Base-by-base conservation (phyloP, 1,284 basidiomycete genomes). In the Boletellus deceptivus region DNA sequence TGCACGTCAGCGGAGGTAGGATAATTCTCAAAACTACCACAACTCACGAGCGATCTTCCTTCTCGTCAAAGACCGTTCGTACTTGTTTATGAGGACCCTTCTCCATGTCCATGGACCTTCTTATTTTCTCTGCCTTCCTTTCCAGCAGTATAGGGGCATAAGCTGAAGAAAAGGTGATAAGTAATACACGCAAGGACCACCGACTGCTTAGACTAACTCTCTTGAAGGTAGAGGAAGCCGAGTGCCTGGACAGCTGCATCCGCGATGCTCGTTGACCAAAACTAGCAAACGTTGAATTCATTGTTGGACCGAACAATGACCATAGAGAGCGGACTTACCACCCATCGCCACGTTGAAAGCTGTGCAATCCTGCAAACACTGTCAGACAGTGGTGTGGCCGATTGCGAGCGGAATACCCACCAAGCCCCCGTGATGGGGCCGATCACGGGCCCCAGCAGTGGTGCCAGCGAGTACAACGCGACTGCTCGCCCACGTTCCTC, bases 401-500 rank as follows among this genome's bases (percentile, higher is more conserved):
- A 13, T 33, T 3, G 27, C 17, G 4, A 0, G 6, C 3, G 1
- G 9, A 44, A 4, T n/a, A 64, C 70, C 16, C 56, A 74, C 75
- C 83, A 85, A n/a, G 80, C 80, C 5, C 83, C 83, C 18, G 79
- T 76, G 5, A 84, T 65, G 0, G 84, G 84, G 0, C 84, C 86
- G 14, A 89, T 56, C 1, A 82, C 80, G 0, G 87, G 87, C 0
- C 85, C 77, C 1, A 76, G 66, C 4, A 77, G 43, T 1, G 73
- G 71, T 1, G 84, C 83, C 6, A 90, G 68, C 0, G 86, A 84
- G 64, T 89, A 90, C 1, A 87, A 71, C 0, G 83, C 82, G 24
- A 87, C 75, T 0, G 86, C 85, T 54, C 75, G 71, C 0, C 88
- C 88, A 56, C 86, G 74, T 58, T 90, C 75, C 51, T 89, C 84